A percentile compares a stretch with the other conserved stretches of the same genome.
Conservation (phyloP, 257 asterid genomes). For the Scutellaria baicalensis region DNA sequence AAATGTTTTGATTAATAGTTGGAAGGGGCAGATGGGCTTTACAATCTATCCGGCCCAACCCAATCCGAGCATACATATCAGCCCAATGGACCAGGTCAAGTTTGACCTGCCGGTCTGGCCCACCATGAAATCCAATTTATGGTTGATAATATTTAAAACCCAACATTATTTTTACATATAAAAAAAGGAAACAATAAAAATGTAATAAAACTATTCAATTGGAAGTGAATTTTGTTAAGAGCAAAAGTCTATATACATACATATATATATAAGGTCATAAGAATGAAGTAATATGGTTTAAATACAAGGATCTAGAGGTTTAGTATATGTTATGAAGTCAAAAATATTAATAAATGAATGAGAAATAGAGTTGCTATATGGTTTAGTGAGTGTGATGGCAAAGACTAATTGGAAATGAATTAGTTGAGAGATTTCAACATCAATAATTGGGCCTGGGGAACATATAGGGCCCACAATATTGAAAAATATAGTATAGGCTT, state of each 20-base stretch:
- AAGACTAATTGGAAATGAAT: neutral
- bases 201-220: neutral
- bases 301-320: neutral
- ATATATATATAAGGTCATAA: neutral
- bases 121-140: too few relatives aligned
- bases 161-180: neutral
- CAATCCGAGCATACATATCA: too few relatives aligned
- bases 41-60: too few relatives aligned
- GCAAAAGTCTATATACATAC: neutral
- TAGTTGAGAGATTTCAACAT: neutral
- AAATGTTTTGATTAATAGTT: too few relatives aligned
- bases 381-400: conserved; percentile 2
- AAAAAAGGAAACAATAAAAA: too few relatives aligned
- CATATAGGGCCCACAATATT: conserved; percentile 16
- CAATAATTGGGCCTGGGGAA: conserved; percentile 13
- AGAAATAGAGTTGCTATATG: neutral
- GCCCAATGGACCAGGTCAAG: too few relatives aligned
- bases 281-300: neutral
- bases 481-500: neutral
- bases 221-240: neutral
- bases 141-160: neutral
- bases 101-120: too few relatives aligned
- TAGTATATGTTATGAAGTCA: neutral
- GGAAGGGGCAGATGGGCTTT: too few relatives aligned
- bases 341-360: neutral